Evolutionary conservation across 495 filamentous ascomycete genomes (phyloP).

Genomic region (Neurospora cerealis): DNA sequence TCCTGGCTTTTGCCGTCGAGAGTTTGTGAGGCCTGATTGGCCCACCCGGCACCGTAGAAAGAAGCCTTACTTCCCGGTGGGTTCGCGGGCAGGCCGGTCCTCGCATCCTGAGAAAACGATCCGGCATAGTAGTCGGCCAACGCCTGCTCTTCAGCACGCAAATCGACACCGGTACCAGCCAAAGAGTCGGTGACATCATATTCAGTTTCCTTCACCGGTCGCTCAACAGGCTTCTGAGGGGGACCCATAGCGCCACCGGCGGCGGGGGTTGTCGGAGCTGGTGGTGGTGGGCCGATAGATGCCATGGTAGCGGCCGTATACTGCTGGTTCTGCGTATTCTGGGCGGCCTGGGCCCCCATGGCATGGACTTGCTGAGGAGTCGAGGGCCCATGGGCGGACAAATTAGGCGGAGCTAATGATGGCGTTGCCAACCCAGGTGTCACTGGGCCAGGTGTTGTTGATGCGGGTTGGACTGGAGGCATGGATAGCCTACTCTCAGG

Average conservation of each 20-base stretch:
- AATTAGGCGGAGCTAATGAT: background rate
- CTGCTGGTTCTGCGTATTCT: constrained; percentile 7
- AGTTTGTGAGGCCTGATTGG: constrained; percentile 43
- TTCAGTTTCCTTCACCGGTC: constrained; percentile 58
- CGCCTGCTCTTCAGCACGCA: constrained; percentile 71
- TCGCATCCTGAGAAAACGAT: constrained; percentile 22
- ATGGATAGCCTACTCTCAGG: background rate
- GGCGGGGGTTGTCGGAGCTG: constrained; percentile 11
- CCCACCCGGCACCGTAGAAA: constrained; percentile 50
- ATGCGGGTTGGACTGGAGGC: background rate
- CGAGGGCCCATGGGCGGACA: background rate
- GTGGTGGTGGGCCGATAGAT: constrained; percentile 15
- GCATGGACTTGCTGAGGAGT: background rate
- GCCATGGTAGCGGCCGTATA: constrained; percentile 34
- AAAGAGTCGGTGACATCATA: constrained; percentile 64
- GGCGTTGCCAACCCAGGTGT: background rate
- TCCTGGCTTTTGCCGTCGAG: constrained; percentile 39
- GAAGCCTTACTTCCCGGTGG: constrained; percentile 34
- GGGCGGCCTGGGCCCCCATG: background rate
- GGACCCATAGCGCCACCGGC: constrained; percentile 59
- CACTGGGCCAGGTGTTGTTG: background rate
- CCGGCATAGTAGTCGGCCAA: constrained; percentile 48
- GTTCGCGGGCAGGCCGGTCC: constrained; percentile 39
- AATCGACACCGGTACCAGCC: constrained; percentile 68
- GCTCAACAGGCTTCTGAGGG: constrained; percentile 61